Evolutionary conservation across 2,329 filamentous ascomycete genomes (phyloP).

Genomic region (Rhynchosporium agropyri): DNA sequence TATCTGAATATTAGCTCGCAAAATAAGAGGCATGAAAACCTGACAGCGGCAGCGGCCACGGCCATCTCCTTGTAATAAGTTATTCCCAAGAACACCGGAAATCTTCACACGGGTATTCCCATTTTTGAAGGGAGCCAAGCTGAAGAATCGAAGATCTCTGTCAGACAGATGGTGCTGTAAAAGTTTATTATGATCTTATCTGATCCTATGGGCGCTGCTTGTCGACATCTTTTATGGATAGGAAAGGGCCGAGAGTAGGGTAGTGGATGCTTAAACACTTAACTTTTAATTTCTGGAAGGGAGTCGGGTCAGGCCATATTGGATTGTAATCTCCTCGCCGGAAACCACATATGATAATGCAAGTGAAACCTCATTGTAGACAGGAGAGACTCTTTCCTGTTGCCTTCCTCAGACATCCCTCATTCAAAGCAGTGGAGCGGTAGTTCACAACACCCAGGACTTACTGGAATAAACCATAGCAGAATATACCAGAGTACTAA

Average conservation of each 20-base stretch:
- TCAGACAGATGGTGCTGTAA: not conserved
- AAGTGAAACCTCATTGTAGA: no score
- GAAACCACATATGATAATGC: no score
- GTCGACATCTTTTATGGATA: not conserved
- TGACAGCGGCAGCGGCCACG: not conserved
- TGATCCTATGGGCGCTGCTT: constrained; percentile 4
- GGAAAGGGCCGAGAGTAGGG: not conserved
- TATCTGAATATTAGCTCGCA: not conserved
- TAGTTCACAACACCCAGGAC: no score
- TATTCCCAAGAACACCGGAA: not conserved
- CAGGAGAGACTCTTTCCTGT: no score
- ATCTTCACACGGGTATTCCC: not conserved
- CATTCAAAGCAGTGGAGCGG: no score
- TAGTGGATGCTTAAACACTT: constrained; percentile 6
- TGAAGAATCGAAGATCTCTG: not conserved
- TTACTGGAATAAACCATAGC: no score
- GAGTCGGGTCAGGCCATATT: not conserved
- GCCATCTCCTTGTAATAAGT: not conserved
- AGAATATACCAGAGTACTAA: no score
- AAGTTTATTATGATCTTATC: constrained; percentile 4
- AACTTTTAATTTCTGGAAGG: not conserved
- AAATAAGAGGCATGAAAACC: not conserved
- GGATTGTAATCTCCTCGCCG: no score
- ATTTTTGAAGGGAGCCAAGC: constrained; percentile 2
- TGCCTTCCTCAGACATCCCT: no score